These are phyloP conservation scores for Epichloe uncinata DNA, from an alignment of 2,329 filamentous ascomycete genomes.

Conservation along the genomic window DNA sequence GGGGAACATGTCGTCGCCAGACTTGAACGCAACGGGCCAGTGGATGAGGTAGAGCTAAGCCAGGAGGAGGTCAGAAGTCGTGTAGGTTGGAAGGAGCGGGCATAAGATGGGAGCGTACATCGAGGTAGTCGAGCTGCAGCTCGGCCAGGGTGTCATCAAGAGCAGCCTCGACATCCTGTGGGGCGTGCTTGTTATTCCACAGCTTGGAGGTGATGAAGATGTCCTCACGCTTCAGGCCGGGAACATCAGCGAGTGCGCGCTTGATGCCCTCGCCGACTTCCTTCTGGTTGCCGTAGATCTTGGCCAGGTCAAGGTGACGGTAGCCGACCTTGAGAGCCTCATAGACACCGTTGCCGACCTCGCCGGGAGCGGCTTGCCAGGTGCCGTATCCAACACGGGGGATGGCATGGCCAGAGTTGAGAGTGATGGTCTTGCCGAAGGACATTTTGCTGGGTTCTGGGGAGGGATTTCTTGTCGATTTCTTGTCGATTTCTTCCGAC, in stretches of 20 bases:
- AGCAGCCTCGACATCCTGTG: slow-evolving; percentile 43
- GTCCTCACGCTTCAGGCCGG: slow-evolving; percentile 39
- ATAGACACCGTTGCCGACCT: slow-evolving; percentile 52
- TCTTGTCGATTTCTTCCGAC: not conserved
- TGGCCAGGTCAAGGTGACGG: slow-evolving; percentile 43
- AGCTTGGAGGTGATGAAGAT: slow-evolving; percentile 58
- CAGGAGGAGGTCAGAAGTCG: not conserved
- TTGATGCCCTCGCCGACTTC: slow-evolving; percentile 45
- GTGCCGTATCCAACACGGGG: slow-evolving; percentile 48
- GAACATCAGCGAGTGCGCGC: slow-evolving; percentile 30
- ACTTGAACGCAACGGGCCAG: slow-evolving; percentile 41
- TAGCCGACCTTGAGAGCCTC: slow-evolving; percentile 50
- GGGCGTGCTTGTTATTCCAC: slow-evolving; percentile 45
- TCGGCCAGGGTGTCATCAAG: slow-evolving; percentile 42
- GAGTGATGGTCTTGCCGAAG: slow-evolving; percentile 39
- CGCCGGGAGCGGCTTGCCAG: slow-evolving; percentile 53
- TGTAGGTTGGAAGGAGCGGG: not conserved
- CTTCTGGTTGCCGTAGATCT: slow-evolving; percentile 50
- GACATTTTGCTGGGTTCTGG: slow-evolving; percentile 32
- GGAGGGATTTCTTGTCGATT: not conserved
- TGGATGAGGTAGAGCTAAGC: slow-evolving; percentile 45
- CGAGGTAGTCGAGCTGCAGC: slow-evolving; percentile 43
- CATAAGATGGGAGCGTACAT: slow-evolving; percentile 18
- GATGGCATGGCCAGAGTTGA: slow-evolving; percentile 55
- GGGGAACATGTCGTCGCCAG: slow-evolving; percentile 31